Percentiles rank a stretch among this genome's conserved stretches.
These are phyloP conservation scores for Mycena capillaripes DNA, from an alignment of 768 basidiomycete species.

Conservation along the genomic window DNA sequence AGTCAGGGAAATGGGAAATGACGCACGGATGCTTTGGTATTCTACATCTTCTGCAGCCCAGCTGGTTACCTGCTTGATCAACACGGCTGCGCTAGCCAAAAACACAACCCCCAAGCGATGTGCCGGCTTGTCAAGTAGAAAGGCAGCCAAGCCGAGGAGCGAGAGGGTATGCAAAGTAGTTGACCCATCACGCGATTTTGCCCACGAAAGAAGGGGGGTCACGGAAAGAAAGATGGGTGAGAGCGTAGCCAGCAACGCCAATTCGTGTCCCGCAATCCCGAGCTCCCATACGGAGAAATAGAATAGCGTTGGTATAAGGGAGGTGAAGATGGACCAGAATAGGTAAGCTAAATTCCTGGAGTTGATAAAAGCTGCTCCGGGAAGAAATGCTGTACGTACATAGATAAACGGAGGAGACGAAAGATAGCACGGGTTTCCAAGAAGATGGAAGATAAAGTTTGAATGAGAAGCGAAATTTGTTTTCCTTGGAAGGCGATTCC, in stretches of 20 bases:
- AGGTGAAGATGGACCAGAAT: constrained; percentile 88
- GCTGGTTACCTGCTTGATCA: constrained; percentile 64
- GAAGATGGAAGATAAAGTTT: constrained; percentile 9
- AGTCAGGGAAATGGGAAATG: background rate
- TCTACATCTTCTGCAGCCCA: constrained; percentile 63
- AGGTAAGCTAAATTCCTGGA: constrained; percentile 68
- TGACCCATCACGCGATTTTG: constrained; percentile 63
- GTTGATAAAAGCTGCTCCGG: constrained; percentile 12
- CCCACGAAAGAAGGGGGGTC: constrained; percentile 58
- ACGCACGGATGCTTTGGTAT: constrained; percentile 67
- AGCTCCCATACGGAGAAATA: constrained; percentile 96
- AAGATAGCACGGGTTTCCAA: constrained; percentile 42
- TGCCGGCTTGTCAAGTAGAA: constrained; percentile 62
- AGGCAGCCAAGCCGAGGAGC: constrained; percentile 68
- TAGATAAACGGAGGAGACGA: constrained; percentile 64
- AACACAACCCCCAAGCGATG: constrained; percentile 71
- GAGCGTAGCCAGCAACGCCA: constrained; percentile 78
- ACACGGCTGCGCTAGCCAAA: constrained; percentile 62
- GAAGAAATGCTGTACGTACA: constrained; percentile 57
- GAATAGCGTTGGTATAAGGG: constrained; percentile 84
- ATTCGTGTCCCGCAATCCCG: constrained; percentile 86
- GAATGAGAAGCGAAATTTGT: background rate
- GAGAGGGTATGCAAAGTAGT: constrained; percentile 63
- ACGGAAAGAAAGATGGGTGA: constrained; percentile 75
- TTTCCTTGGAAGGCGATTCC: background rate